These are phyloP conservation scores for Dendrobium huoshanense DNA, from an alignment of 106 monocot species.

Conservation along the genomic window DNA sequence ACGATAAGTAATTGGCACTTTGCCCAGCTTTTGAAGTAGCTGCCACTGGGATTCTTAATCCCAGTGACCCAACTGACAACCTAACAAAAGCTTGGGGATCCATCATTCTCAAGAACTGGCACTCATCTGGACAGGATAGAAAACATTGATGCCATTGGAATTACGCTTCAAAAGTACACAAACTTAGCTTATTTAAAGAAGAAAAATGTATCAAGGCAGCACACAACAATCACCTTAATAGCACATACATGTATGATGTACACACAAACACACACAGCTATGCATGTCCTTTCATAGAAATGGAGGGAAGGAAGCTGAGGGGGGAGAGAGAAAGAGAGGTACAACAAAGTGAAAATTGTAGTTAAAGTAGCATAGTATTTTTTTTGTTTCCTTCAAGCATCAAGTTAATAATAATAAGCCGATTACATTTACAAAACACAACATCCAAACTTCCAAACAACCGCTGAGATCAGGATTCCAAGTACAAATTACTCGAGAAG, in stretches of 20 bases:
- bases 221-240: background rate
- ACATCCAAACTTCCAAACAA: background rate
- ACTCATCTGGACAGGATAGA: conserved; percentile 18
- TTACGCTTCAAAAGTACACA: background rate
- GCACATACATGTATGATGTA: background rate
- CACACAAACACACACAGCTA: background rate
- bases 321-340: background rate
- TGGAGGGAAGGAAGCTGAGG: background rate
- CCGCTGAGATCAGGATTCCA: background rate
- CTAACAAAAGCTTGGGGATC: conserved; percentile 78
- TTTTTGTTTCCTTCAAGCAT: background rate
- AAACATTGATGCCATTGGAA: background rate
- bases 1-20: conserved; percentile 3
- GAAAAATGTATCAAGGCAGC: background rate
- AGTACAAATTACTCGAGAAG: background rate
- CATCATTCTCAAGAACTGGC: conserved; percentile 39
- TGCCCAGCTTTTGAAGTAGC: conserved; percentile 18
- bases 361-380: background rate
- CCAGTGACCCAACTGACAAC: conserved; percentile 77
- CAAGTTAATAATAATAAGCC: background rate
- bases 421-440: background rate
- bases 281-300: background rate
- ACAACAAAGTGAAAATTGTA: background rate
- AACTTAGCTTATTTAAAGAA: background rate
- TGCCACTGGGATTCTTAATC: conserved; percentile 38